Evolutionary conservation across 2,329 filamentous ascomycete species (phyloP).

Genomic region (Dothideomycetidae sp.): DNA sequence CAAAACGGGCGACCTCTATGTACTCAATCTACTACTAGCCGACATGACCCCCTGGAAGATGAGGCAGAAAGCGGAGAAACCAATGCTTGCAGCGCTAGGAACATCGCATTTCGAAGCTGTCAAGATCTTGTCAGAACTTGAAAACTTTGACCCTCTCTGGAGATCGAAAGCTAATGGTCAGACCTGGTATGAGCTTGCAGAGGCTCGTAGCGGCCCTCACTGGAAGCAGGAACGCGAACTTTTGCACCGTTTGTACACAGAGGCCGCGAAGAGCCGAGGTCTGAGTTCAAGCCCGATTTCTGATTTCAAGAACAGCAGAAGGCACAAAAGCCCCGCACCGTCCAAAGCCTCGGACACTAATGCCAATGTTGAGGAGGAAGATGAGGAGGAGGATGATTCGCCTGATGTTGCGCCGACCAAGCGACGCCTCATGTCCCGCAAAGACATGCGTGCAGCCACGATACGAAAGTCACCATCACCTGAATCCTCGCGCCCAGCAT

Average conservation of each 20-base stretch:
- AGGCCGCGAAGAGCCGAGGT: conserved; percentile 18
- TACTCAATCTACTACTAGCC: conserved; percentile 56
- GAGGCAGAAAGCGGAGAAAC: conserved; percentile 64
- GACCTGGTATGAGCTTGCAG: conserved; percentile 77
- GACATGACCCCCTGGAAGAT: conserved; percentile 43
- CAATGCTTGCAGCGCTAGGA: conserved; percentile 87
- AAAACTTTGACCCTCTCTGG: conserved; percentile 67
- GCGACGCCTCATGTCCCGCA: conserved; percentile 22
- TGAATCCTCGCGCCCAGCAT: conserved; percentile 14
- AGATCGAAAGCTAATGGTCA: conserved; percentile 52
- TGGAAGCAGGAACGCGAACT: conserved; percentile 82
- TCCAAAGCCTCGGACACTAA: neutral
- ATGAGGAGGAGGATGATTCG: conserved; percentile 11
- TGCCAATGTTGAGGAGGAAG: conserved; percentile 11
- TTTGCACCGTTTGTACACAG: conserved; percentile 61
- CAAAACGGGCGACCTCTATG: conserved; percentile 77
- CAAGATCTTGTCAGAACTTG: conserved; percentile 29
- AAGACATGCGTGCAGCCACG: conserved; percentile 22
- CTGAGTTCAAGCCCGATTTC: conserved; percentile 24
- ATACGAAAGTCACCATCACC: conserved; percentile 18
- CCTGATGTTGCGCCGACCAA: conserved; percentile 12
- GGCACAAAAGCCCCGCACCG: conserved; percentile 11
- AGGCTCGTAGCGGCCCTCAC: conserved; percentile 66
- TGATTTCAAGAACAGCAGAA: conserved; percentile 22
- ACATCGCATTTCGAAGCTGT: conserved; percentile 76